Conservation (phyloP, 306 rosid genomes). For the Senna siamea region DNA sequence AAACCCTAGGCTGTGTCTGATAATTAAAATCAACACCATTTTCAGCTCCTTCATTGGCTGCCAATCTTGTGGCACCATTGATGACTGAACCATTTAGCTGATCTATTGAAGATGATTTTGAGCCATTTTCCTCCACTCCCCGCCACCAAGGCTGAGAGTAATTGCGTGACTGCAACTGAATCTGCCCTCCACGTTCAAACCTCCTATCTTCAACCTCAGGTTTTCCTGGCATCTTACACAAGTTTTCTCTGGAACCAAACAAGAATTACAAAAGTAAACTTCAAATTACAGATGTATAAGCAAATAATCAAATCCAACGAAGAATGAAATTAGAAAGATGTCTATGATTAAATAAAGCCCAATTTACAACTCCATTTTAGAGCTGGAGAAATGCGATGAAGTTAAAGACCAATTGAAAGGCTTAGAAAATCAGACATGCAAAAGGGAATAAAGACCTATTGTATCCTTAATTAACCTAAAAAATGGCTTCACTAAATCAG, state of each 20-base stretch:
- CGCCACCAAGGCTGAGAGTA: constrained; percentile 75
- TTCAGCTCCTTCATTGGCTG: constrained; percentile 40
- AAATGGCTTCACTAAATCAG: too few relatives aligned
- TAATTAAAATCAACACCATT: constrained; percentile 39
- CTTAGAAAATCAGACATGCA: not conserved
- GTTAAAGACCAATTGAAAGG: constrained; percentile 6
- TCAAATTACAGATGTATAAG: constrained; percentile 4
- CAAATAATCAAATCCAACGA: constrained; percentile 6
- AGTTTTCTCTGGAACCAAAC: constrained; percentile 43
- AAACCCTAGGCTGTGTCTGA: constrained; percentile 45
- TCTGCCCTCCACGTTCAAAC: constrained; percentile 38
- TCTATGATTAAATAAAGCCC: constrained; percentile 6
- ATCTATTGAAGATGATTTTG: constrained; percentile 50
- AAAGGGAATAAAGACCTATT: constrained; percentile 7
- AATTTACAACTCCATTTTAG: constrained; percentile 24
- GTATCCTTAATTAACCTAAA: too few relatives aligned
- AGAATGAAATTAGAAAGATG: not conserved
- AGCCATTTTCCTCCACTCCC: constrained; percentile 48
- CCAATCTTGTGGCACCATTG: too few relatives aligned
- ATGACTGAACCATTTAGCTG: constrained; percentile 47
- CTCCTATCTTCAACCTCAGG: constrained; percentile 54
- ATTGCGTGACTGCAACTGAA: constrained; percentile 49
- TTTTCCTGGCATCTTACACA: constrained; percentile 72
- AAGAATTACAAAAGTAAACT: constrained; percentile 12
- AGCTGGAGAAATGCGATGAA: constrained; percentile 29